These are phyloP conservation scores for Huntiella abstrusa DNA, from an alignment of 2,329 filamentous ascomycete genomes.

Conservation along the genomic window DNA sequence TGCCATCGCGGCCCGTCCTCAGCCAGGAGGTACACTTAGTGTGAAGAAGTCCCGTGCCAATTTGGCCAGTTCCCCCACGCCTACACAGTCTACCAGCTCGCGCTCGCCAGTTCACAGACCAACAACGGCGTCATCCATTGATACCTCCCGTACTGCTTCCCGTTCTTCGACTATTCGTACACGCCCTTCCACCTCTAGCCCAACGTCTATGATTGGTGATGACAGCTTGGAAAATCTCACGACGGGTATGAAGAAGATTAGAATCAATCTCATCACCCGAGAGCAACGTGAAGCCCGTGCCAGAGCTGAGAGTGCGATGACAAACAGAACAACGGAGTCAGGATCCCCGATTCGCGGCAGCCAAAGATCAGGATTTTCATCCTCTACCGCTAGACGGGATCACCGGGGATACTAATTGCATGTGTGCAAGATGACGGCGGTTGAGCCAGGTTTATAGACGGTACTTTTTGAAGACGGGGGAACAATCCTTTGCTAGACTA, in stretches of 20 bases:
- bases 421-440: too few relatives aligned
- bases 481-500: too few relatives aligned
- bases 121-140: constrained; percentile 3
- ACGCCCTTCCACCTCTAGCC: constrained; percentile 8
- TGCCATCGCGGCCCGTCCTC: constrained; percentile 1
- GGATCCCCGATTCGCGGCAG: too few relatives aligned
- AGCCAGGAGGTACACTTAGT: not conserved
- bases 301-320: constrained; percentile 3
- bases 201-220: constrained; percentile 11
- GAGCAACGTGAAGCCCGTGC: constrained; percentile 32
- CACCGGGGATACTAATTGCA: too few relatives aligned
- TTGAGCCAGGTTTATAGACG: too few relatives aligned
- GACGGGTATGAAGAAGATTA: constrained; percentile 41
- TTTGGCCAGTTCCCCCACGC: not conserved
- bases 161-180: constrained; percentile 6
- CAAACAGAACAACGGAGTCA: too few relatives aligned
- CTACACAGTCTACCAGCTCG: not conserved
- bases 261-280: constrained; percentile 40
- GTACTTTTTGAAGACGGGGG: too few relatives aligned
- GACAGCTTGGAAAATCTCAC: constrained; percentile 36
- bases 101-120: constrained; percentile 2
- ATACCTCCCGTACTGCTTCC: constrained; percentile 3
- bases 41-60: constrained; percentile 10
- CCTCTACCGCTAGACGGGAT: too few relatives aligned
- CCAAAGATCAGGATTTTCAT: too few relatives aligned